phyloP scores from a whole-genome alignment of 78 protist genomes.

The Dictyostelium brefeldianum region DNA sequence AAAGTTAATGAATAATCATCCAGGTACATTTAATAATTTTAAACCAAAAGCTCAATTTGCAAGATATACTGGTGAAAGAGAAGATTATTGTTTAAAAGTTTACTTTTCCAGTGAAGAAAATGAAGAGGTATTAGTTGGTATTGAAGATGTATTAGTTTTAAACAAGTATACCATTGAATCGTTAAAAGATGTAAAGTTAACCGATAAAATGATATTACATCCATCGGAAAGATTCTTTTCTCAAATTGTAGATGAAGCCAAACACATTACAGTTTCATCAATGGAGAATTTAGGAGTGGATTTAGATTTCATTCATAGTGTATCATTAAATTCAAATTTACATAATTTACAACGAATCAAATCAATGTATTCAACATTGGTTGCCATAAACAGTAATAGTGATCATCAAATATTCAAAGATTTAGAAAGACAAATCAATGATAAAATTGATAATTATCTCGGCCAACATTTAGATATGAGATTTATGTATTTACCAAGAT shows the following conservation, averaged over 20 bases:
- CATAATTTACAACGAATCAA: slow-evolving; percentile 18
- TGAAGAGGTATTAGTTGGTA: slow-evolving; percentile 48
- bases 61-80: slow-evolving; percentile 68
- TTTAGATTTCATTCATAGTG: neutral
- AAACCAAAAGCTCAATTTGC: slow-evolving; percentile 66
- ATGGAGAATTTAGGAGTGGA: slow-evolving; percentile 40
- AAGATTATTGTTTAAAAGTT: slow-evolving; percentile 33
- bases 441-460: slow-evolving; percentile 28
- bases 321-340: neutral
- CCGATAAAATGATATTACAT: slow-evolving; percentile 29
- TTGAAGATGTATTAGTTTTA: slow-evolving; percentile 54
- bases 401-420: slow-evolving; percentile 65
- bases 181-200: neutral
- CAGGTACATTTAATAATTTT: slow-evolving; percentile 8
- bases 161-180: slow-evolving; percentile 31
- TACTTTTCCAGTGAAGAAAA: slow-evolving; percentile 54
- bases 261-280: slow-evolving; percentile 23
- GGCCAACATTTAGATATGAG: slow-evolving; percentile 23
- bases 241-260: slow-evolving; percentile 39
- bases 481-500: slow-evolving; percentile 60
- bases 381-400: neutral
- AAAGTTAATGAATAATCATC: neutral
- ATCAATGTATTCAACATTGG: neutral
- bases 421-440: neutral
- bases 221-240: slow-evolving; percentile 56